Base-by-base conservation (phyloP, 441 rosid species). In the Euphorbia corollata region DNA sequence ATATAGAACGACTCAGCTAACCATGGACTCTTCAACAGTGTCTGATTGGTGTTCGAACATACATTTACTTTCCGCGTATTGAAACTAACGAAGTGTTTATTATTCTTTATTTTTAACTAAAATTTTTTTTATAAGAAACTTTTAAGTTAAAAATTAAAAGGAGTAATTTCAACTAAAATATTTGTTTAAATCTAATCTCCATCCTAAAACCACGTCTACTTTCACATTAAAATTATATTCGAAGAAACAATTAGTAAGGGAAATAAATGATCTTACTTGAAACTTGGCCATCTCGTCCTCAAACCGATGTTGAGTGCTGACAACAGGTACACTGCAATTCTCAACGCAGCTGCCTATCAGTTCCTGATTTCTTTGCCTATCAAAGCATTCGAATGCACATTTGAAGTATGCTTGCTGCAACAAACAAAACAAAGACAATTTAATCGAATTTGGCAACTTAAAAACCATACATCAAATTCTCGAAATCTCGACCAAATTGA, bases 381-480 rank as follows among this genome's bases (percentile, higher is more conserved):
- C 98, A 74, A 88, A 90, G 80, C 98, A 92, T 67, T 90, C 92
- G n/a, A 86, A 81, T 2, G 96, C 98, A 69, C 98, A 92, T 61
- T 86, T 92, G 86, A 92, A 90, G 72, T 90, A 92, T 1, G 91
- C 96, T 79, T 84, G 83, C 97, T 90, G 83, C 88, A 82, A 41
- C 13, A 43, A 65, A 30, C 19, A 13, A 59, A 50, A 39, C 18
- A 15, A n/a, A 3, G 6, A 15, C 3, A 47, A 13, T n/a, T 4
- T 12, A 5, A 47, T 32, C 16, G 22, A 48, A 27, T 55, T 0
- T 54, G 32, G 27, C 30, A 53, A 47, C 16, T 47, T 0, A 47
- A 27, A 27, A 27, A 27, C 32, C 32, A 27, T 27, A 27, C 32
- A 27, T 27, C 32, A 4, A 27, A 27, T 27, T 27, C 32, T 27